phyloP scores from a whole-genome alignment of 2,329 filamentous ascomycete genomes.

The Nemania abortiva region DNA sequence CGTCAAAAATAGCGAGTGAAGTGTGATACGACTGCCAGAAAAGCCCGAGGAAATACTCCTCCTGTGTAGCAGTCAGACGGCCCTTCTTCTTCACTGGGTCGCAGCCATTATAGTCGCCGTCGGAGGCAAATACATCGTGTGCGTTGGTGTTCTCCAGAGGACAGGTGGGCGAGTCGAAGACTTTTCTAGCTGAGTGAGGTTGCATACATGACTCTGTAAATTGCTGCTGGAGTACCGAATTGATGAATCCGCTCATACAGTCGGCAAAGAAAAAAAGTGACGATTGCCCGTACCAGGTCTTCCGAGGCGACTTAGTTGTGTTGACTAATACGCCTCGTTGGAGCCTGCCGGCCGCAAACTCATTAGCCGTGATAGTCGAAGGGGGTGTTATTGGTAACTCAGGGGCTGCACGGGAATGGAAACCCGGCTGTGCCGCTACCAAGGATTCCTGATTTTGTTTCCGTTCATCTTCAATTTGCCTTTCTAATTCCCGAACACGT shows the following conservation, averaged over 20 bases:
- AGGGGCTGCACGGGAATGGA: not conserved
- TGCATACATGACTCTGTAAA: slow-evolving; percentile 46
- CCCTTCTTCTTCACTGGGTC: slow-evolving; percentile 29
- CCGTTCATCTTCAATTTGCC: slow-evolving; percentile 38
- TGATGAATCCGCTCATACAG: slow-evolving; percentile 53
- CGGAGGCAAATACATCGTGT: not conserved
- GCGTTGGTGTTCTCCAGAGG: not conserved
- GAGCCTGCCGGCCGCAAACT: not conserved
- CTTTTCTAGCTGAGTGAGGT: slow-evolving; percentile 42
- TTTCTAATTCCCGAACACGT: slow-evolving; percentile 49
- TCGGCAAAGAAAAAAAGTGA: slow-evolving; percentile 57
- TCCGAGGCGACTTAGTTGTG: slow-evolving; percentile 49
- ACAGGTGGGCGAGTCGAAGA: slow-evolving; percentile 29
- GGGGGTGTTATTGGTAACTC: not conserved
- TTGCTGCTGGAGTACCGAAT: slow-evolving; percentile 47
- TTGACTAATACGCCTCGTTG: slow-evolving; percentile 54
- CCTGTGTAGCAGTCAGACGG: slow-evolving; percentile 54
- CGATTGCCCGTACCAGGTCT: slow-evolving; percentile 57
- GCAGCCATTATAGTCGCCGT: slow-evolving; percentile 7
- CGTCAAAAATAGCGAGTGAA: slow-evolving; percentile 57
- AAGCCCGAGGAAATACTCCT: slow-evolving; percentile 60
- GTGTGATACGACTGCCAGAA: slow-evolving; percentile 62
- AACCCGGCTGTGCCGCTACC: too few species aligned
- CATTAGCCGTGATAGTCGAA: not conserved
- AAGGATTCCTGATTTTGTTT: not conserved